phyloP scores from a whole-genome alignment of 176 grass and related monocot genomes.

The Aegilops longissima region DNA sequence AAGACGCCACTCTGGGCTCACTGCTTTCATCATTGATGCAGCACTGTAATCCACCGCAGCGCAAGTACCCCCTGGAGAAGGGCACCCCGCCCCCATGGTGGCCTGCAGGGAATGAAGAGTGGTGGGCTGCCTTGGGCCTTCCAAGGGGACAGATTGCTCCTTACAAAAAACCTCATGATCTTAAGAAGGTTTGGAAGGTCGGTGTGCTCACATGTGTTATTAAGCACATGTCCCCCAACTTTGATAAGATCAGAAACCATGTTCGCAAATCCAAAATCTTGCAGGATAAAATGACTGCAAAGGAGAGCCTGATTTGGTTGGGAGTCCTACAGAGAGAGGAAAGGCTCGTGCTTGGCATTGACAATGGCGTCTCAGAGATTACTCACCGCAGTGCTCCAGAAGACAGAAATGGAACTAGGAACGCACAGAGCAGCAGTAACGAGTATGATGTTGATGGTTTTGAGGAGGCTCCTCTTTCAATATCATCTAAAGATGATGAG shows the following conservation, averaged over 20 bases:
- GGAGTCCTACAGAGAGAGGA: conserved; percentile 81
- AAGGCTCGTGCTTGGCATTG: conserved; percentile 51
- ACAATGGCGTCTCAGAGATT: conserved; percentile 63
- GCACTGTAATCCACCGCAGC: conserved; percentile 81
- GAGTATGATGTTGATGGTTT: conserved; percentile 86
- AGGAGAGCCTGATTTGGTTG: conserved; percentile 94
- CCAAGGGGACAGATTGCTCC: conserved; percentile 61
- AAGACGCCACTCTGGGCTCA: conserved; percentile 88
- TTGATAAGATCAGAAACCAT: conserved; percentile 89
- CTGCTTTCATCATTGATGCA: conserved; percentile 95
- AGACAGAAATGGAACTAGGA: conserved; percentile 40
- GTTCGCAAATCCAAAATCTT: conserved; percentile 92
- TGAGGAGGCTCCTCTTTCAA: conserved; percentile 61
- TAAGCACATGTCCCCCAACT: conserved; percentile 93
- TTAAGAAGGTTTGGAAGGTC: conserved; percentile 99
- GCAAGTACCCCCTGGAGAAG: conserved; percentile 94
- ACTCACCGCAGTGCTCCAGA: conserved; percentile 46
- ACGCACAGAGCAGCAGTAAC: conserved; percentile 60
- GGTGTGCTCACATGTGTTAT: conserved; percentile 91
- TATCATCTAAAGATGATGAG: conserved; percentile 75
- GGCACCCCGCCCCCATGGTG: conserved; percentile 81
- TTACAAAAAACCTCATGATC: conserved; percentile 96
- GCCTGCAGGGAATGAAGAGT: conserved; percentile 86
- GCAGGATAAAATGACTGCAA: conserved; percentile 98
- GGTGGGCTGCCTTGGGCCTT: conserved; percentile 75